phyloP scores from a whole-genome alignment of 805 yeast genomes.

The Jamesozyma piceae region DNA sequence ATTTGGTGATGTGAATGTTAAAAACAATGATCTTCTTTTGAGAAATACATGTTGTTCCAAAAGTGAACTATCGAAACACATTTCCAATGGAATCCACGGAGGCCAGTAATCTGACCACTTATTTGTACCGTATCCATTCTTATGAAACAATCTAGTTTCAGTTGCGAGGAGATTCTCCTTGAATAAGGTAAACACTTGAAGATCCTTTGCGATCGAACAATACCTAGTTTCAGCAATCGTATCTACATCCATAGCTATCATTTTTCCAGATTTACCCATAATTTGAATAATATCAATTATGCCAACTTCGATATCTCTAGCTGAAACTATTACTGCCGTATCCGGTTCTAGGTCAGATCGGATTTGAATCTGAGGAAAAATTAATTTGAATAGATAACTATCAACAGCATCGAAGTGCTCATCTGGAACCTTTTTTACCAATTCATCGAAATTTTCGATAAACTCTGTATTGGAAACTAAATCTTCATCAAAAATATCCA shows the following conservation, averaged over 20 bases:
- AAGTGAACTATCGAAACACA: slow-evolving; percentile 41
- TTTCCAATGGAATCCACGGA: slow-evolving; percentile 56
- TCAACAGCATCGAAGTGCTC: slow-evolving; percentile 37
- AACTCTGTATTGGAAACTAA: slow-evolving; percentile 23
- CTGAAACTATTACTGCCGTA: slow-evolving; percentile 42
- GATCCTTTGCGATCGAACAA: slow-evolving; percentile 47
- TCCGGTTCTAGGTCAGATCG: slow-evolving; percentile 38
- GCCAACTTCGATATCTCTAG: slow-evolving; percentile 52
- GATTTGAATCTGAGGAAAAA: slow-evolving; percentile 56
- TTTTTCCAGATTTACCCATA: slow-evolving; percentile 25
- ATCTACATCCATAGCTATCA: slow-evolving; percentile 23
- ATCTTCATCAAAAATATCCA: slow-evolving; percentile 12
- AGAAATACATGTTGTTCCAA: slow-evolving; percentile 40
- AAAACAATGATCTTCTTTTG: slow-evolving; percentile 43
- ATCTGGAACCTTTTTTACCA: slow-evolving; percentile 35
- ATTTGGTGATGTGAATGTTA: slow-evolving; percentile 44
- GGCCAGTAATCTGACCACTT: slow-evolving; percentile 42
- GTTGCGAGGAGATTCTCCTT: slow-evolving; percentile 30
- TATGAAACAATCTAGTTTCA: slow-evolving; percentile 20
- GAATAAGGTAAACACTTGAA: slow-evolving; percentile 45
- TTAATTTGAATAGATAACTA: slow-evolving; percentile 44
- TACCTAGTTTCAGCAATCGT: slow-evolving; percentile 45
- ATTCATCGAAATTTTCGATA: slow-evolving; percentile 39
- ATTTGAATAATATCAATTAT: slow-evolving; percentile 38
- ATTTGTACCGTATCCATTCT: slow-evolving; percentile 26